These are phyloP conservation scores for Penicillium manginii DNA, from an alignment of 495 filamentous ascomycete species.

Conservation along the genomic window DNA sequence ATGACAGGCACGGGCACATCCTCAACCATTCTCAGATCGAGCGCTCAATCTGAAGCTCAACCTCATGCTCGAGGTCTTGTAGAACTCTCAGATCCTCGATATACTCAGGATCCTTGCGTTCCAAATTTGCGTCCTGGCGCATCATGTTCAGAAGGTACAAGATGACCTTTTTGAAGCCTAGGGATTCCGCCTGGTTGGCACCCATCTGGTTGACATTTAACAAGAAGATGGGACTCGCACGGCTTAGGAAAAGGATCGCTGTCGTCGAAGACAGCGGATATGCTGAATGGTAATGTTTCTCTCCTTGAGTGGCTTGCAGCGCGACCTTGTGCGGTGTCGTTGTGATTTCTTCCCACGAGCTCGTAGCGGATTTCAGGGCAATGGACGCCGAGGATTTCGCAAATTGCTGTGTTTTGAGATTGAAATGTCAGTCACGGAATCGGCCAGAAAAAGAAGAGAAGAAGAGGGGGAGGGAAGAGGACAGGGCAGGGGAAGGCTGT, in stretches of 20 bases:
- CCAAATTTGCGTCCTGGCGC: slow-evolving; percentile 30
- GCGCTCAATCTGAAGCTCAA: background rate
- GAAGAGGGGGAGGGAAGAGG: background rate
- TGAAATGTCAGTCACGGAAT: no score
- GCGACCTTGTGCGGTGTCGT: no score
- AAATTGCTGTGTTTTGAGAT: slow-evolving; percentile 25
- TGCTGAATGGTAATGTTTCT: no score
- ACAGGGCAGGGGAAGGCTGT: background rate
- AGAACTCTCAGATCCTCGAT: background rate
- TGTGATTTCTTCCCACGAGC: no score
- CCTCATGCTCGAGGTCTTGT: background rate
- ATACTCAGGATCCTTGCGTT: background rate
- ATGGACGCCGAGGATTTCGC: slow-evolving; percentile 25
- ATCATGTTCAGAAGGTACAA: slow-evolving; percentile 34
- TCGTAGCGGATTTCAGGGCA: slow-evolving; percentile 23
- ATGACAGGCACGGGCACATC: no score
- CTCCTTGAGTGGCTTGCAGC: no score
- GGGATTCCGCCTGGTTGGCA: slow-evolving; percentile 14
- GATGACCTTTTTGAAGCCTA: slow-evolving; percentile 29
- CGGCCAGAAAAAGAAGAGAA: background rate
- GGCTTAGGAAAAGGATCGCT: slow-evolving; percentile 37
- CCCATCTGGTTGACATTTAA: slow-evolving; percentile 8
- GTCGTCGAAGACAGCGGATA: slow-evolving; percentile 27
- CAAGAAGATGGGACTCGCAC: slow-evolving; percentile 35
- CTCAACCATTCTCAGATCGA: no score